Percentiles rank a stretch among this genome's conserved stretches.
Conservation (phyloP, 371 early-diverging fungal species). For the Mortierella sp. region DNA sequence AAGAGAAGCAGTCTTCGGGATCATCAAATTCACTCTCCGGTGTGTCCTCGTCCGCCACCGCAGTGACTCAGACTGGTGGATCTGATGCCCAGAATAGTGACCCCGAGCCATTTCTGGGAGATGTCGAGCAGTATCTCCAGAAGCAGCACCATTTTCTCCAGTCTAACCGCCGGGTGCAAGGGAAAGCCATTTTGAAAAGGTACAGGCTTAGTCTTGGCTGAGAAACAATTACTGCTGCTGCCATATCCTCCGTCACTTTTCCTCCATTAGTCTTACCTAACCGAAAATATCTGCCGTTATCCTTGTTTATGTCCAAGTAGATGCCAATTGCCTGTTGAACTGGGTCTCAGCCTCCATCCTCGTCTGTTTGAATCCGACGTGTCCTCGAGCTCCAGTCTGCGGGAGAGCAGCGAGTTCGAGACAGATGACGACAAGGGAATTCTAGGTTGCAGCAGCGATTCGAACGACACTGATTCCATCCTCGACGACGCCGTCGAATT, state of each 20-base stretch:
- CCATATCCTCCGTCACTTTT: background rate
- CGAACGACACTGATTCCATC: slow-evolving; percentile 43
- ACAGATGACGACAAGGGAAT: slow-evolving; percentile 28
- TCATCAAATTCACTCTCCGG: slow-evolving; percentile 1
- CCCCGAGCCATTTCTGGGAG: slow-evolving; percentile 23
- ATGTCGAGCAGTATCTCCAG: slow-evolving; percentile 18
- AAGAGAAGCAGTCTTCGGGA: background rate
- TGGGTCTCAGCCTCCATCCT: slow-evolving; percentile 4
- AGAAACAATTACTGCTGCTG: no score
- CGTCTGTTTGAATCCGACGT: slow-evolving; percentile 23
- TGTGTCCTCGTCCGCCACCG: background rate
- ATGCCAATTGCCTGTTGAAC: slow-evolving; percentile 5
- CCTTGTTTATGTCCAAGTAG: background rate
- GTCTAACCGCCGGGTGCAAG: slow-evolving; percentile 8
- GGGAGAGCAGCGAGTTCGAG: slow-evolving; percentile 39
- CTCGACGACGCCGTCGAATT: slow-evolving; percentile 18
- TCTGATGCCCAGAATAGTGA: slow-evolving; percentile 26
- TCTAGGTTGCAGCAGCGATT: slow-evolving; percentile 28
- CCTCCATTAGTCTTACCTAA: background rate
- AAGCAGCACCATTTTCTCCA: slow-evolving; percentile 18
- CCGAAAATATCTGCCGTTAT: background rate
- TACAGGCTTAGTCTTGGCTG: background rate
- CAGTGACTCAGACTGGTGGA: slow-evolving; percentile 1
- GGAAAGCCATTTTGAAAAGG: slow-evolving; percentile 1
- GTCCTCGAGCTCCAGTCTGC: slow-evolving; percentile 37